Conservation (phyloP, 2,329 filamentous ascomycete genomes). For the Teratosphaeria pseudoeucalypti region DNA sequence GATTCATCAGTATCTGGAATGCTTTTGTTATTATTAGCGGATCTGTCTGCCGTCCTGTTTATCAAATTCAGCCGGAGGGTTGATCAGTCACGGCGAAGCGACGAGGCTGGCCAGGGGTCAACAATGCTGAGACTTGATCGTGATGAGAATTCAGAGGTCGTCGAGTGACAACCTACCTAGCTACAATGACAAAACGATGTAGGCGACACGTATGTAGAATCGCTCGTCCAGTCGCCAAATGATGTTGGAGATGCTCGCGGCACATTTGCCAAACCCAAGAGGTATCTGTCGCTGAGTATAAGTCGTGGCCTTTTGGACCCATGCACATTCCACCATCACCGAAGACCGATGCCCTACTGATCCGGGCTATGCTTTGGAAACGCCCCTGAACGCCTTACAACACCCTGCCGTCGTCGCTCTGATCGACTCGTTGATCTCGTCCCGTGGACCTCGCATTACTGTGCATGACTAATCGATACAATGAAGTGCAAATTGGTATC, state of each 20-base stretch:
- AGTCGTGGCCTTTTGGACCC: neutral
- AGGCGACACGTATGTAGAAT: neutral
- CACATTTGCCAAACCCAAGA: neutral
- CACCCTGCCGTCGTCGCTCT: neutral
- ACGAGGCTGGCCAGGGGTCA: neutral
- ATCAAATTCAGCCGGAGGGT: neutral
- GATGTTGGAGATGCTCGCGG: neutral
- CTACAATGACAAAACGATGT: neutral
- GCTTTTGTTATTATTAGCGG: neutral
- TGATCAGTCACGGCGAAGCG: neutral
- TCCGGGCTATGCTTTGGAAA: neutral
- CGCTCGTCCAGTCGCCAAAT: neutral
- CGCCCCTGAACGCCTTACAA: neutral
- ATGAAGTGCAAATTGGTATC: neutral
- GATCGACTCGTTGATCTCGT: neutral
- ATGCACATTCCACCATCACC: neutral
- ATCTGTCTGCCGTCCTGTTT: too few relatives aligned
- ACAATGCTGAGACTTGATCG: neutral
- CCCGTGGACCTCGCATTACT: neutral
- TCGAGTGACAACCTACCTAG: neutral
- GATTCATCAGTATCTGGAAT: neutral
- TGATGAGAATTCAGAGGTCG: neutral
- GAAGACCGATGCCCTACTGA: neutral
- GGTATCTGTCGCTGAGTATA: neutral
- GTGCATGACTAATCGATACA: slow-evolving; percentile 1